Percentiles rank a stretch among this genome's conserved stretches.
phyloP scores from a whole-genome alignment of 805 yeast genomes.

The Yamadazyma olivae region DNA sequence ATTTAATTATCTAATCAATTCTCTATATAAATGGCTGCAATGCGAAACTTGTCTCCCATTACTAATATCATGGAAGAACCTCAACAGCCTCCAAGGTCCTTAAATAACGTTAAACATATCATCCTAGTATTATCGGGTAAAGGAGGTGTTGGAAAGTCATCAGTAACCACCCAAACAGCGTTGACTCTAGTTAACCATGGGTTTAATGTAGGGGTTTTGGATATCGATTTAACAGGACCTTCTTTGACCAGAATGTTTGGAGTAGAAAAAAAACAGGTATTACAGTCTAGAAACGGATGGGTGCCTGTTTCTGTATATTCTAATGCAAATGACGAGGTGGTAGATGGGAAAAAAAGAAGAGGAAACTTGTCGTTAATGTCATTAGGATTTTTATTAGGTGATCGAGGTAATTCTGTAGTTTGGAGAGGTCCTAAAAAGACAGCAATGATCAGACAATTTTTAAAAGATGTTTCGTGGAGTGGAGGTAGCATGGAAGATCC shows the following conservation, averaged over 20 bases:
- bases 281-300: slow-evolving; percentile 86
- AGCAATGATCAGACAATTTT: slow-evolving; percentile 93
- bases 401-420: slow-evolving; percentile 86
- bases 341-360: slow-evolving; percentile 23
- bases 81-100: slow-evolving; percentile 27
- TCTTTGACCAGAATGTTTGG: slow-evolving; percentile 97
- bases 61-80: no score
- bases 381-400: slow-evolving; percentile 78
- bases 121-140: slow-evolving; percentile 85
- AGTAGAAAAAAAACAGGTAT: slow-evolving; percentile 72
- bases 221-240: slow-evolving; percentile 95
- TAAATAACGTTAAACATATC: slow-evolving; percentile 65
- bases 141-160: slow-evolving; percentile 97
- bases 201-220: slow-evolving; percentile 86
- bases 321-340: slow-evolving; percentile 1
- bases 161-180: slow-evolving; percentile 92
- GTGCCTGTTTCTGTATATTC: slow-evolving; percentile 64
- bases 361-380: slow-evolving; percentile 68
- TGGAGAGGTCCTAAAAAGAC: slow-evolving; percentile 99
- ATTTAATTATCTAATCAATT: no score
- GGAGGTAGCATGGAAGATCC: slow-evolving; percentile 60
- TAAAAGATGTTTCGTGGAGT: slow-evolving; percentile 91
- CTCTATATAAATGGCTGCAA: no score
- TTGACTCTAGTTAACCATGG: slow-evolving; percentile 71
- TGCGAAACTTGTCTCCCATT: no score